phyloP scores from a whole-genome alignment of 495 filamentous ascomycete genomes.

The Xylaria palmicola region DNA sequence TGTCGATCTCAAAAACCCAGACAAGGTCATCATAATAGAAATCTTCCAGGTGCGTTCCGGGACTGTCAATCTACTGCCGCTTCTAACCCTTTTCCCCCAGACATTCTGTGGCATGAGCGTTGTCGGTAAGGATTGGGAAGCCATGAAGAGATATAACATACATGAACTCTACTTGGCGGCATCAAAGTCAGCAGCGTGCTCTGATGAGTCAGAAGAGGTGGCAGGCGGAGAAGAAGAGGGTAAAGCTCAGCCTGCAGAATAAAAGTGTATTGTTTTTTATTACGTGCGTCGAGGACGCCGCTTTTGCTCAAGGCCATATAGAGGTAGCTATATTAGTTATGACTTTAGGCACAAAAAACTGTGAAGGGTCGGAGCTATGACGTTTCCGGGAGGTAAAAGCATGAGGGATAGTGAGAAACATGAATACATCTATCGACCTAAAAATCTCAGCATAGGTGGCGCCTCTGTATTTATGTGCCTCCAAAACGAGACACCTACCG shows the following conservation, averaged over 20 bases:
- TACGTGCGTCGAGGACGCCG: too few relatives aligned
- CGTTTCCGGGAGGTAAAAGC: too few relatives aligned
- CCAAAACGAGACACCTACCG: too few relatives aligned
- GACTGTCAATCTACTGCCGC: not conserved
- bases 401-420: too few relatives aligned
- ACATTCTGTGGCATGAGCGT: conserved; percentile 47
- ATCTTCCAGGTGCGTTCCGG: conserved; percentile 72
- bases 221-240: not conserved
- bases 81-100: conserved; percentile 29
- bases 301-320: too few relatives aligned
- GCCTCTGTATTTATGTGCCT: too few relatives aligned
- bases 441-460: too few relatives aligned
- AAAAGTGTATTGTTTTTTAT: too few relatives aligned
- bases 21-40: conserved; percentile 83
- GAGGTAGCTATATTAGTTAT: too few relatives aligned
- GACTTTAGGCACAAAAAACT: too few relatives aligned
- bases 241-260: not conserved
- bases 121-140: conserved; percentile 52
- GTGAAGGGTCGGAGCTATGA: too few relatives aligned
- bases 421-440: too few relatives aligned
- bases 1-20: conserved; percentile 79
- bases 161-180: conserved; percentile 43
- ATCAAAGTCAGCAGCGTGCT: conserved; percentile 19
- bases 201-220: not conserved
- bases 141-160: conserved; percentile 48